A percentile compares a stretch with the other conserved stretches of the same genome.
Conservation (phyloP, 164 flowering plant genomes). For the Liriodendron chinense region DNA sequence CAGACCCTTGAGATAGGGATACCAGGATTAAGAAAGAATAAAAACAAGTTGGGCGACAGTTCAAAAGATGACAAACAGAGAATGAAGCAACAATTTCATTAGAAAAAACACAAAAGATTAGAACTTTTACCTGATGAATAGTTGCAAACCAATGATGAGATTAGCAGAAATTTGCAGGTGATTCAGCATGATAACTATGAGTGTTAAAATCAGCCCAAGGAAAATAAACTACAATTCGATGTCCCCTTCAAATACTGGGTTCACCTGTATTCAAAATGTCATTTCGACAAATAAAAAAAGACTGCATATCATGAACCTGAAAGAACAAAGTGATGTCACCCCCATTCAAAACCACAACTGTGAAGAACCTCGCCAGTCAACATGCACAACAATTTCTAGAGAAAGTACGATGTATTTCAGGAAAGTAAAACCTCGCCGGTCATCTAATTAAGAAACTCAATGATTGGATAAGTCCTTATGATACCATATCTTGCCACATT, state of each 20-base stretch:
- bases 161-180: not conserved
- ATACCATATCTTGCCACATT: constrained; percentile 5
- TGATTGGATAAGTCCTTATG: not conserved
- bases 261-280: not conserved
- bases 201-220: not conserved
- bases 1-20: too few species aligned
- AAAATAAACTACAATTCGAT: not conserved
- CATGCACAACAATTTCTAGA: not conserved
- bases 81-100: not conserved
- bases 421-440: not conserved
- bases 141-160: not conserved
- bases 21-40: too few species aligned
- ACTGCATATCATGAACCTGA: not conserved
- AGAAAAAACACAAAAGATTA: not conserved
- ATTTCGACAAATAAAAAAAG: not conserved
- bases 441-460: constrained; percentile 4
- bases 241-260: not conserved
- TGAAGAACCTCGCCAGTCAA: not conserved
- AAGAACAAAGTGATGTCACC: not conserved
- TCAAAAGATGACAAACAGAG: not conserved
- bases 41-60: too few species aligned
- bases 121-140: not conserved
- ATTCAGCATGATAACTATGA: not conserved
- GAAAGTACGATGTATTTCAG: not conserved
- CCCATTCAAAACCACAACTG: not conserved